A percentile compares a stretch with the other conserved stretches of the same genome.
These are phyloP conservation scores for Cytospora schulzeri DNA, from an alignment of 2,329 filamentous ascomycete species.

Conservation along the genomic window DNA sequence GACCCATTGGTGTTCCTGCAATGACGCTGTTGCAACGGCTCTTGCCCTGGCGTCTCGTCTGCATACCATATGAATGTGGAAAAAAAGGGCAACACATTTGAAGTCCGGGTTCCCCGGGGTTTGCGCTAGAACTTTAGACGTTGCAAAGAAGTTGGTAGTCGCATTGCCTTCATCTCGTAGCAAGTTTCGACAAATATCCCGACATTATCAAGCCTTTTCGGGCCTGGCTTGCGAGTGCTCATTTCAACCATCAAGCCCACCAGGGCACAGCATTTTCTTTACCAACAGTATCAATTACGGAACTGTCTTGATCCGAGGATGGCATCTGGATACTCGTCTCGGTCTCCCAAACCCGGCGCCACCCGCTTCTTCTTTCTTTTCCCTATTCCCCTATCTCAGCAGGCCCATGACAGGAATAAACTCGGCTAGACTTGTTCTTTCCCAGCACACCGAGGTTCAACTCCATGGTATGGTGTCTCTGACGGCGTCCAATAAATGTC, in stretches of 20 bases:
- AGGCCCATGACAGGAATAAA: neutral
- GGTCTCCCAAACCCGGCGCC: neutral
- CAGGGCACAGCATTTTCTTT: too few species aligned
- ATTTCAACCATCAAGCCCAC: too few species aligned
- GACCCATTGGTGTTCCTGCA: neutral
- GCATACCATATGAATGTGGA: neutral
- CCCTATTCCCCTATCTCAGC: too few species aligned
- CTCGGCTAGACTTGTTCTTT: neutral
- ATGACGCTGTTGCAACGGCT: neutral
- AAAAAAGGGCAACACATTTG: neutral
- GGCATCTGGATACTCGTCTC: too few species aligned
- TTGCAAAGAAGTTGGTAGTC: neutral
- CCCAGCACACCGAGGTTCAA: neutral
- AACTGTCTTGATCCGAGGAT: too few species aligned
- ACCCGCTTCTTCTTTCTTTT: neutral
- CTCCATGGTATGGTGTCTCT: too few species aligned
- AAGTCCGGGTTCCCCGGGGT: neutral
- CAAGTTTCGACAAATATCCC: too few species aligned
- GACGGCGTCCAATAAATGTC: neutral
- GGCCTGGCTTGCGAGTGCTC: neutral
- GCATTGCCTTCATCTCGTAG: neutral
- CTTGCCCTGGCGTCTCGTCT: neutral
- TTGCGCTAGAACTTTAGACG: neutral
- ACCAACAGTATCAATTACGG: too few species aligned
- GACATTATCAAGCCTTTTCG: neutral